These are phyloP conservation scores for Zostera marina DNA, from an alignment of 116 monocot species.

Conservation along the genomic window DNA sequence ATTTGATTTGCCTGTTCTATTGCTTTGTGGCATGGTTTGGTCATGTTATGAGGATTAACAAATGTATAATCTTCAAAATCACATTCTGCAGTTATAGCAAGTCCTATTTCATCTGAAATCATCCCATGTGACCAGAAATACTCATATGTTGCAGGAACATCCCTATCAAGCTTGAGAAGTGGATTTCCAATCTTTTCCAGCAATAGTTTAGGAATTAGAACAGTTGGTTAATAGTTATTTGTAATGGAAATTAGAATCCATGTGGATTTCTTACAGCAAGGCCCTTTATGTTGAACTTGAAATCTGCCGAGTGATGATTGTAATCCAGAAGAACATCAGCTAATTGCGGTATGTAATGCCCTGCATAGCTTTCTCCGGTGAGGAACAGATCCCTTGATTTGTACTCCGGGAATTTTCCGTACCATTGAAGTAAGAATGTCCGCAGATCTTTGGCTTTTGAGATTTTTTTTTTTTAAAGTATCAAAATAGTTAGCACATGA, in stretches of 20 bases:
- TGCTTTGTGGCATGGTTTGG: constrained; percentile 57
- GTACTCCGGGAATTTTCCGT: constrained; percentile 67
- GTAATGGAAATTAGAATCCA: neutral
- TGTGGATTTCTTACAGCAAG: constrained; percentile 49
- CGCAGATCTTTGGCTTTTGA: constrained; percentile 64
- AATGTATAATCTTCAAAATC: constrained; percentile 79
- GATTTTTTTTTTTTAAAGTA: no score
- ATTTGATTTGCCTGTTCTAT: constrained; percentile 34
- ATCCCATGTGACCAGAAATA: constrained; percentile 97
- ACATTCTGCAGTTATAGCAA: constrained; percentile 50
- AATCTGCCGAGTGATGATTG: constrained; percentile 50
- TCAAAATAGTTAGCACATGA: no score
- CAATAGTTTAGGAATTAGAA: neutral
- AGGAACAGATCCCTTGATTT: constrained; percentile 63
- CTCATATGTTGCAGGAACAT: constrained; percentile 59
- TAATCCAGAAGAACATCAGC: constrained; percentile 57
- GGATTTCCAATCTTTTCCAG: constrained; percentile 85
- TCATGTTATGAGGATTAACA: constrained; percentile 34
- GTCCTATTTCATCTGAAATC: constrained; percentile 88
- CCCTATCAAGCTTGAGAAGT: constrained; percentile 76
- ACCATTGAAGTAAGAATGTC: constrained; percentile 63
- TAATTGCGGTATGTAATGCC: constrained; percentile 94
- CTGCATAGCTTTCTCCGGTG: constrained; percentile 98
- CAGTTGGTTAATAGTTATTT: neutral
- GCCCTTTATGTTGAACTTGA: constrained; percentile 90